A percentile compares a stretch with the other conserved stretches of the same genome.
Conservation (phyloP, 75 land plant genomes). For the Chamaecyparis obtusa region DNA sequence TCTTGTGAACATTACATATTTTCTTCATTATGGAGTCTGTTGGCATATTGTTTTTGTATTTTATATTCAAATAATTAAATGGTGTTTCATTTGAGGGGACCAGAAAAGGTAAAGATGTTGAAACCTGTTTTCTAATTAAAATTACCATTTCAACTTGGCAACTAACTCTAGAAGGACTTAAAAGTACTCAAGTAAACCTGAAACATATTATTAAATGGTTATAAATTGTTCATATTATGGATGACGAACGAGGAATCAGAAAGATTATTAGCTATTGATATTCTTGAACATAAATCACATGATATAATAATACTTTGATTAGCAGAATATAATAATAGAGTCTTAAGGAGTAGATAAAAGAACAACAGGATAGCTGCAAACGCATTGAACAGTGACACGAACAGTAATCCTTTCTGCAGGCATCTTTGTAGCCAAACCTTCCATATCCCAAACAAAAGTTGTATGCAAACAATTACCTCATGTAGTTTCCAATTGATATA, state of each 20-base stretch:
- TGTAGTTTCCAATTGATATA: background rate
- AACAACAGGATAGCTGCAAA: background rate
- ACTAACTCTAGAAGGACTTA: too few relatives aligned
- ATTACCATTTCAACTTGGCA: background rate
- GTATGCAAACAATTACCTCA: background rate
- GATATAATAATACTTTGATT: background rate
- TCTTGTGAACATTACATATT: background rate
- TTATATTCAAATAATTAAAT: background rate
- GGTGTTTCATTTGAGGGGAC: background rate
- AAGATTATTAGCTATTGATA: background rate
- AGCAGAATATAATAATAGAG: background rate
- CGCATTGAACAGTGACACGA: background rate
- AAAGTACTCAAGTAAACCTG: too few relatives aligned
- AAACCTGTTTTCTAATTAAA: background rate
- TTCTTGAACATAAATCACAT: background rate
- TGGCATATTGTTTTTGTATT: background rate
- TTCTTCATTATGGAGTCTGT: background rate
- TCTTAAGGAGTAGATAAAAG: background rate
- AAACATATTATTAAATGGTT: background rate
- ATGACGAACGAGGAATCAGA: background rate
- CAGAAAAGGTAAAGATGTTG: background rate
- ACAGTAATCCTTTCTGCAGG: background rate
- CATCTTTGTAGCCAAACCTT: background rate
- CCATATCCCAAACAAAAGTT: background rate
- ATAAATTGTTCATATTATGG: background rate